Evolutionary conservation across 2,329 filamentous ascomycete species (phyloP).

Genomic region (Fusarium metavorans): DNA sequence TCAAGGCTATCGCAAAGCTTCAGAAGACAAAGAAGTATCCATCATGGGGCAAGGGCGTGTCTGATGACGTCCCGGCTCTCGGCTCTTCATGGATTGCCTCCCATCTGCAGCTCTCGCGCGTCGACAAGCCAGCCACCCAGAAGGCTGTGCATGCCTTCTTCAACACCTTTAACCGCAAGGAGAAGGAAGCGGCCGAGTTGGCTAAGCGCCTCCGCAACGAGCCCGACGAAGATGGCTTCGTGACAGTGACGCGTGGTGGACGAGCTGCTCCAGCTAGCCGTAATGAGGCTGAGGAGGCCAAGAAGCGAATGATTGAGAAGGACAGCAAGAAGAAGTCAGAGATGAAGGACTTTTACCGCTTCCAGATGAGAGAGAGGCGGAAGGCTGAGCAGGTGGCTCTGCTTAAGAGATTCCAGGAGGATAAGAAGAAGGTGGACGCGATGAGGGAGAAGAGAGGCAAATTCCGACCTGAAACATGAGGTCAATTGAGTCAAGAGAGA

Average conservation of each 20-base stretch:
- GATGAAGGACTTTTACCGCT: slow-evolving; percentile 83
- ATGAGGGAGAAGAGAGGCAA: slow-evolving; percentile 77
- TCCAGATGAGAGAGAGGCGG: slow-evolving; percentile 82
- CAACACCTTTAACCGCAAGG: slow-evolving; percentile 79
- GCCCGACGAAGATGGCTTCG: slow-evolving; percentile 94
- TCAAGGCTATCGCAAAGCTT: slow-evolving; percentile 79
- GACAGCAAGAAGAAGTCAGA: slow-evolving; percentile 72
- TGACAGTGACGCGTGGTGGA: slow-evolving; percentile 88
- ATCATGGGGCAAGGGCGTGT: slow-evolving; percentile 75
- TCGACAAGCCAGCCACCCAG: slow-evolving; percentile 75
- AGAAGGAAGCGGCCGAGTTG: slow-evolving; percentile 71
- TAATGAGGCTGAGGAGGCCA: slow-evolving; percentile 75
- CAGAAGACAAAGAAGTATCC: slow-evolving; percentile 71
- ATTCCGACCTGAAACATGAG: slow-evolving; percentile 65
- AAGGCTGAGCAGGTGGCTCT: slow-evolving; percentile 79
- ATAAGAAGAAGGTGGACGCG: slow-evolving; percentile 76
- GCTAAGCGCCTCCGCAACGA: slow-evolving; percentile 77
- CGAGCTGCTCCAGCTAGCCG: slow-evolving; percentile 78
- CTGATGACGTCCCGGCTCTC: slow-evolving; percentile 67
- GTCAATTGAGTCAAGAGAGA: not conserved
- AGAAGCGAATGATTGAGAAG: slow-evolving; percentile 71
- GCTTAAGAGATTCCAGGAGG: slow-evolving; percentile 79
- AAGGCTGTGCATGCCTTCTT: slow-evolving; percentile 87
- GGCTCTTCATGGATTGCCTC: slow-evolving; percentile 69
- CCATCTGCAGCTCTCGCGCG: slow-evolving; percentile 80